These are phyloP conservation scores for Irpex sp. DNA, from an alignment of 1,284 basidiomycete genomes.

Conservation along the genomic window DNA sequence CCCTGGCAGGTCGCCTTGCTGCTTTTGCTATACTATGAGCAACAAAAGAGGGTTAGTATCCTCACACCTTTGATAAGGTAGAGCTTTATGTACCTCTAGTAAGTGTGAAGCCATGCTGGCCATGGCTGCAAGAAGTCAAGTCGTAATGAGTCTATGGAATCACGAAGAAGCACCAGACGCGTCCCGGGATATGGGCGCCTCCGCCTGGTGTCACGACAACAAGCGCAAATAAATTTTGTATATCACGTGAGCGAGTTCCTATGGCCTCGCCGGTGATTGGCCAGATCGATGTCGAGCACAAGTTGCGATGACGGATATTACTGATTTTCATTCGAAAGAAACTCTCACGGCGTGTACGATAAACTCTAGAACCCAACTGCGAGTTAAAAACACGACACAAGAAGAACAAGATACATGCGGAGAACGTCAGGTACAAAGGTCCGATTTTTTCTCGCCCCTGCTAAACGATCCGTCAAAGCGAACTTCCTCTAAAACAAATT, in stretches of 20 bases:
- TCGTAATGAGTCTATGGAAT: neutral
- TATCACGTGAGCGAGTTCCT: neutral
- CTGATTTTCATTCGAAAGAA: neutral
- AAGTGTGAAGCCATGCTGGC: constrained; percentile 10
- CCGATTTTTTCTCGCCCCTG: neutral
- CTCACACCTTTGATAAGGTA: neutral
- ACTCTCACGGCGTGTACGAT: neutral
- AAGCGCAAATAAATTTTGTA: neutral
- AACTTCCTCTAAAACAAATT: neutral
- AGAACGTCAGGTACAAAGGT: neutral
- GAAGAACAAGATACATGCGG: neutral
- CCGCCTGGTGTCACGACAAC: neutral
- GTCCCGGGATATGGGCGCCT: neutral
- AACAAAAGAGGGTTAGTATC: neutral
- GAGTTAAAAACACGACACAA: neutral
- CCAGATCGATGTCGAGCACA: neutral
- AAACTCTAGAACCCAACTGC: neutral
- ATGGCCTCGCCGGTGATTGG: neutral
- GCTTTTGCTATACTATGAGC: constrained; percentile 61
- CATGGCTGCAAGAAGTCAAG: constrained; percentile 4
- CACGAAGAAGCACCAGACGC: neutral
- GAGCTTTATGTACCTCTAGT: constrained; percentile 10
- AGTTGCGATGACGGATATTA: neutral
- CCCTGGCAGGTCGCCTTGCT: constrained; percentile 63
- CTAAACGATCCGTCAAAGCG: neutral